Evolutionary conservation across 2,329 filamentous ascomycete species (phyloP), one percentile per base, ranked within the genome.

Genomic region (Monosporascus sp.): DNA sequence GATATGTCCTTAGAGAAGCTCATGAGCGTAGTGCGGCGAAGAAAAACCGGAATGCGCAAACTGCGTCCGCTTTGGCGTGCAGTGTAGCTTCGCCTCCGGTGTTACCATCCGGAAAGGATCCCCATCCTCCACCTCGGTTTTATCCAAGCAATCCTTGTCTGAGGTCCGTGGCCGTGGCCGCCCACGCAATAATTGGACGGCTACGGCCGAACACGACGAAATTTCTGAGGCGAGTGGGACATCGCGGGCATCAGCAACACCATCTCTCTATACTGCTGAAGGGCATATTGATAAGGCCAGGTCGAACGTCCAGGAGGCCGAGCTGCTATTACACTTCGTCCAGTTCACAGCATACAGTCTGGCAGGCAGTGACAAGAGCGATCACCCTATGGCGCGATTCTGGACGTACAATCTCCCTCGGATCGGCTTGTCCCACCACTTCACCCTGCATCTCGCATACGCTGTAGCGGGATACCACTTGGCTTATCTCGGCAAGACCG

Each of bases 11-110:
- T 25, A 6, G 20, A 39, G n/a, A 14, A 18, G 22, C 37, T 35
- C 22, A 49, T n/a, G 37, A 44, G 14, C 22, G 27, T n/a, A 68
- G 66, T 68, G 66, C 47, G 63, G 67, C 54, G 66, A 68, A 56
- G 61, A 65, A 37, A 66, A 65, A 55, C 66, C 66, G 15, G 58
- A 62, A 24, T 68, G 66, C 52, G 58, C 58, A 47, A 68, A 67
- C 57, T 68, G 66, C 57, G 55, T 66, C 27, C 65, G 63, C 45
- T 68, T 68, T 52, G 62, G 62, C 44, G 61, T 67, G 27, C 58
- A 60, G 20, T 68, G 65, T 52, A 62, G 64, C 48, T 67, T 64
- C 41, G 41, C 20, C 61, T 20, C 63, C 57, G 49, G 50, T 7
- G 18, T 17, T 15, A 5, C 37, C n/a, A 41, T 44, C n/a, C 45